Percentiles rank a stretch among this genome's conserved stretches.
These are phyloP conservation scores for Rhizophagus clarus DNA, from an alignment of 192 early-diverging fungal species.

Conservation along the genomic window DNA sequence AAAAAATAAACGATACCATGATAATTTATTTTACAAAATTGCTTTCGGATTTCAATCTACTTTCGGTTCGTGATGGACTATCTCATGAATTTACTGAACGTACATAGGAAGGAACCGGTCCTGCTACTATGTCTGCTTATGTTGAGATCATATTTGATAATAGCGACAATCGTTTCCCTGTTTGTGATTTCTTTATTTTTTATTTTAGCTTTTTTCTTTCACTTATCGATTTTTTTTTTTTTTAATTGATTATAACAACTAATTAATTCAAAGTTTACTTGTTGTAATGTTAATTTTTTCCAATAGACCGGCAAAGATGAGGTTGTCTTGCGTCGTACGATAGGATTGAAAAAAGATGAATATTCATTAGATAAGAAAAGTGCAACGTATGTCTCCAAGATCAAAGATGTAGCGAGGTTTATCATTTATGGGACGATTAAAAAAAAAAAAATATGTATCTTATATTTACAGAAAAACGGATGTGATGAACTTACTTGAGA, in stretches of 20 bases:
- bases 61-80: background rate
- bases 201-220: conserved; percentile 29
- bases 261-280: too few species aligned
- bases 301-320: conserved; percentile 85
- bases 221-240: background rate
- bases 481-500: conserved; percentile 92
- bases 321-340: conserved; percentile 87
- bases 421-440: background rate
- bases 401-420: background rate
- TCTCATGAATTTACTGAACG: background rate
- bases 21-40: too few species aligned
- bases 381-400: conserved; percentile 61
- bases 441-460: background rate
- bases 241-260: too few species aligned
- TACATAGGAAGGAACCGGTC: conserved; percentile 83
- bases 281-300: too few species aligned
- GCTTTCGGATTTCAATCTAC: too few species aligned
- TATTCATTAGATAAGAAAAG: conserved; percentile 95
- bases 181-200: conserved; percentile 40
- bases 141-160: conserved; percentile 98
- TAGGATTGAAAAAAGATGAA: conserved; percentile 97
- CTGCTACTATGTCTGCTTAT: conserved; percentile 91
- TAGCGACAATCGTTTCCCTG: conserved; percentile 90
- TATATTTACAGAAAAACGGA: conserved; percentile 71
- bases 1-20: too few species aligned